phyloP scores from a whole-genome alignment of 441 rosid species.

The Melastoma candidum region DNA sequence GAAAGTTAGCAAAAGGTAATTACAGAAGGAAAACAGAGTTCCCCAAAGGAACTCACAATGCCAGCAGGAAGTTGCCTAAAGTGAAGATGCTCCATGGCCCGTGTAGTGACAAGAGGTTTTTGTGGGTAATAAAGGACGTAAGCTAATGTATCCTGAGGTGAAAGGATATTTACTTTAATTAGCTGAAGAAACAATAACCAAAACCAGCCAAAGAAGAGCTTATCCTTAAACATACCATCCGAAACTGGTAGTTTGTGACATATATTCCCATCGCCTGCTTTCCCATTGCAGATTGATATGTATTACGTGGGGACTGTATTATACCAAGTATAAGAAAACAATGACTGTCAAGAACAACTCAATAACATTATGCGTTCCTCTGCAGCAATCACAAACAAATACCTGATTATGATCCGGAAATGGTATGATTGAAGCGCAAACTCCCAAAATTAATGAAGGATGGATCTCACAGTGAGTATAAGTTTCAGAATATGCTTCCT shows the following conservation, averaged over 20 bases:
- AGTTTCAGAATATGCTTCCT: conserved; percentile 76
- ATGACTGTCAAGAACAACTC: too few species aligned
- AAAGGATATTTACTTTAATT: background rate
- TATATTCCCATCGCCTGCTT: conserved; percentile 99
- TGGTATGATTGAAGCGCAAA: conserved; percentile 97
- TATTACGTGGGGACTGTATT: conserved; percentile 90
- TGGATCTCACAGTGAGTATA: conserved; percentile 99
- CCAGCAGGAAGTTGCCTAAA: conserved; percentile 99
- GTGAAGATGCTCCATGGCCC: conserved; percentile 99
- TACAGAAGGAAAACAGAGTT: background rate
- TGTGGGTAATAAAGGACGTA: conserved; percentile 97
- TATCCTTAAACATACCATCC: conserved; percentile 50
- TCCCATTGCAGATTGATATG: conserved; percentile 99
- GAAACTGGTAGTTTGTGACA: conserved; percentile 93
- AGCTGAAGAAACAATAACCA: background rate
- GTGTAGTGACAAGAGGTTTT: conserved; percentile 94
- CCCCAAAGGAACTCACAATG: conserved; percentile 43
- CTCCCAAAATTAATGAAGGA: conserved; percentile 92
- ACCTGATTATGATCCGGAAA: conserved; percentile 99
- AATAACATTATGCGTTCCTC: background rate
- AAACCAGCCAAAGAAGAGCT: conserved; percentile 4
- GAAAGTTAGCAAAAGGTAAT: background rate
- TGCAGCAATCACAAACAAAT: conserved; percentile 5
- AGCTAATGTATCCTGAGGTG: conserved; percentile 79
- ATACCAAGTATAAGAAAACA: background rate